Percentiles rank a stretch among this genome's conserved stretches.
Evolutionary conservation across 225 moss, liverwort and hornwort species (phyloP).

Genomic region (Thuidium tamariscinum): DNA sequence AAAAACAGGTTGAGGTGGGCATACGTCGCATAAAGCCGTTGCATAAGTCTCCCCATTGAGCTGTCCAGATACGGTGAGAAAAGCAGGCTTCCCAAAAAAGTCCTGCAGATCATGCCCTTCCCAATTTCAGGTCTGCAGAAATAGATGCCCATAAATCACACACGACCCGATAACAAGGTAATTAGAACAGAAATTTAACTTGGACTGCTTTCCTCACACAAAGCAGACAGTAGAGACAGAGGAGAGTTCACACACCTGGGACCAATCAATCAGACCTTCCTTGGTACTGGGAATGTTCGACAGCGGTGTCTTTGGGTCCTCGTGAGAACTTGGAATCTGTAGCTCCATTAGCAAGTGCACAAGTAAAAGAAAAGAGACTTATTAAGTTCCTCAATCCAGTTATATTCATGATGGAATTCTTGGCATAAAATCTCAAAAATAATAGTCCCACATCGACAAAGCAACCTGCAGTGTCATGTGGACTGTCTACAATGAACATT

Average conservation of each 20-base stretch:
- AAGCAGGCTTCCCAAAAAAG: constrained; percentile 97
- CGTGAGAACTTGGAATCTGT: constrained; percentile 76
- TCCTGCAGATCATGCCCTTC: constrained; percentile 37
- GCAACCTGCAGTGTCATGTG: neutral
- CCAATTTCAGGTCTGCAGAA: neutral
- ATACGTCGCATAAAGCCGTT: constrained; percentile 83
- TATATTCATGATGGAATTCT: neutral
- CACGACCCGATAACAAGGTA: neutral
- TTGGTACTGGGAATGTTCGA: constrained; percentile 71
- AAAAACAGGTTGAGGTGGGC: neutral
- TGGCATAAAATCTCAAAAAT: neutral
- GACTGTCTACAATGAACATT: neutral
- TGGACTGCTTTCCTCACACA: neutral
- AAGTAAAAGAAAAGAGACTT: neutral
- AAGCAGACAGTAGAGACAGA: neutral
- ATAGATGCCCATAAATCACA: neutral
- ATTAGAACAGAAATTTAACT: neutral
- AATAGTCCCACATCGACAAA: neutral
- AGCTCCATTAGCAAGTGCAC: neutral
- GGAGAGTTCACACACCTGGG: constrained; percentile 37
- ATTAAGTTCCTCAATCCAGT: neutral
- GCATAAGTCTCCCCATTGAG: constrained; percentile 91
- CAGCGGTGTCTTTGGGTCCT: constrained; percentile 57
- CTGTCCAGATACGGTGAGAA: constrained; percentile 92
- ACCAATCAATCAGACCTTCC: constrained; percentile 88